Evolutionary conservation across 306 rosid genomes (phyloP).

Genomic region (Medicago lupulina): DNA sequence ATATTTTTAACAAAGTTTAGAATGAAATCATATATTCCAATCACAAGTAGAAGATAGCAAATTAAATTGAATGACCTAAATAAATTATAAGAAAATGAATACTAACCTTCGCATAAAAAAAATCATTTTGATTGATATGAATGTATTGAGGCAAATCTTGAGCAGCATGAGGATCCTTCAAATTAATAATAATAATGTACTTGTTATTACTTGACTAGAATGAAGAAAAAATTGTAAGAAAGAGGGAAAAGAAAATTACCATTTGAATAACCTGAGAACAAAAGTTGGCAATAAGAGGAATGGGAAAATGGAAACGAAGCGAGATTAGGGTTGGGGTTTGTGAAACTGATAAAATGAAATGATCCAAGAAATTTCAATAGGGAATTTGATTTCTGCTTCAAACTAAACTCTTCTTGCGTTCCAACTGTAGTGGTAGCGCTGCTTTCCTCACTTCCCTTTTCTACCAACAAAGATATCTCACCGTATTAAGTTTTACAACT

Average conservation of each 20-base stretch:
- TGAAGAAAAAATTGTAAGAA: not conserved
- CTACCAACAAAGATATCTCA: too few relatives aligned
- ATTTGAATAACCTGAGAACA: not conserved
- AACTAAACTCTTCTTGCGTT: too few relatives aligned
- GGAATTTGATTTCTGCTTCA: too few relatives aligned
- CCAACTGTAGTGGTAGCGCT: too few relatives aligned
- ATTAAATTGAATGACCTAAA: conserved; percentile 26
- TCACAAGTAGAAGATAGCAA: not conserved
- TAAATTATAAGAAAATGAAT: conserved; percentile 13
- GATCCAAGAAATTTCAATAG: too few relatives aligned
- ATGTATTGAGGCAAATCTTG: conserved; percentile 60
- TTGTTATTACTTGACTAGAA: conserved; percentile 38
- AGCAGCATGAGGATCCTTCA: conserved; percentile 62
- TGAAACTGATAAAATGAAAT: too few relatives aligned
- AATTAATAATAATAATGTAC: not conserved
- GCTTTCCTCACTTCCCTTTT: too few relatives aligned
- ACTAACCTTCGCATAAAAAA: conserved; percentile 70
- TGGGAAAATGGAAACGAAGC: too few relatives aligned
- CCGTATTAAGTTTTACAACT: too few relatives aligned
- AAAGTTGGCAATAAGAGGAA: too few relatives aligned
- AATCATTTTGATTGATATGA: conserved; percentile 75
- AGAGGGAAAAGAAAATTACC: conserved; percentile 35
- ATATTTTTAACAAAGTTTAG: too few relatives aligned
- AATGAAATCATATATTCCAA: not conserved
- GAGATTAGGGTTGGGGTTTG: too few relatives aligned